Evolutionary conservation across 768 basidiomycete species (phyloP).

Genomic region (Crassisporium funariophilum): DNA sequence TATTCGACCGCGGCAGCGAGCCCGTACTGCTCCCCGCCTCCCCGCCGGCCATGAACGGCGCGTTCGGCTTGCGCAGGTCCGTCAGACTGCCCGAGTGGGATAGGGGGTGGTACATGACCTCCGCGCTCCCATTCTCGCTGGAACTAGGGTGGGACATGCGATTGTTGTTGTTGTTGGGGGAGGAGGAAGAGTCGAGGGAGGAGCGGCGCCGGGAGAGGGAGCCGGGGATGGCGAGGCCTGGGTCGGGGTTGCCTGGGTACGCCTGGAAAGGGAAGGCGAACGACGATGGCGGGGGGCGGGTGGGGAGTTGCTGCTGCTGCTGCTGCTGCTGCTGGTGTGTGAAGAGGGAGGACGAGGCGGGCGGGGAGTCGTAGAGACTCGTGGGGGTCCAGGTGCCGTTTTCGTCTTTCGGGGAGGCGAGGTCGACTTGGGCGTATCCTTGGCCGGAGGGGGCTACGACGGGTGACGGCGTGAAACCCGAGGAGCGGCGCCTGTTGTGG

Average conservation of each 20-base stretch:
- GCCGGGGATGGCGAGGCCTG: constrained; percentile 48
- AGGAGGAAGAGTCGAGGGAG: constrained; percentile 19
- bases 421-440: constrained; percentile 3
- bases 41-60: constrained; percentile 47
- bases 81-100: constrained; percentile 21
- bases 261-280: constrained; percentile 58
- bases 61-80: constrained; percentile 42
- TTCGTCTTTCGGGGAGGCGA: neutral
- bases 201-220: constrained; percentile 35
- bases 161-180: neutral
- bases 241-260: constrained; percentile 68
- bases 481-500: constrained; percentile 11
- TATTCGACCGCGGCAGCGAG: constrained; percentile 26
- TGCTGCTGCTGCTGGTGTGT: no score
- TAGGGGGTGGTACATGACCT: constrained; percentile 15
- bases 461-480: constrained; percentile 6
- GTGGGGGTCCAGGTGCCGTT: neutral
- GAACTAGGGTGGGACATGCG: constrained; percentile 11
- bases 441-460: neutral
- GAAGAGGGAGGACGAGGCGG: constrained; percentile 4
- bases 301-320: constrained; percentile 10
- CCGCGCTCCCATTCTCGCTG: constrained; percentile 9
- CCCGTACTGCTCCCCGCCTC: constrained; percentile 13
- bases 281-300: constrained; percentile 35
- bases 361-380: neutral